Evolutionary conservation across 768 basidiomycete genomes (phyloP).

Genomic region (Podaxis sp.): DNA sequence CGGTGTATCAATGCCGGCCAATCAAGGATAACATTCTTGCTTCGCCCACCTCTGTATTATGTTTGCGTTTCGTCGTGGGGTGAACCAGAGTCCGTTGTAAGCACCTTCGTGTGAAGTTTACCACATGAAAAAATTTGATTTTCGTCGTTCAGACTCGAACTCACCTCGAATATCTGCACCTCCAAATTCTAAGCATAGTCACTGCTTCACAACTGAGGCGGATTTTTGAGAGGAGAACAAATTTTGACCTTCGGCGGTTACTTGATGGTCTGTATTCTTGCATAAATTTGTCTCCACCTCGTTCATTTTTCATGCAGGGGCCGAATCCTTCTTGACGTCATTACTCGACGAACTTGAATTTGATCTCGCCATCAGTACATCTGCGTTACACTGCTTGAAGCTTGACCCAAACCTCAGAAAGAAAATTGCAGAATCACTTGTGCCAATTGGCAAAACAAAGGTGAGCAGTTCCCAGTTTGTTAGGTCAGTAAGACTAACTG

Average conservation of each 20-base stretch:
- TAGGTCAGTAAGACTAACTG: not conserved
- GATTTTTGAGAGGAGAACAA: constrained; percentile 86
- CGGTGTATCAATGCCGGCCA: constrained; percentile 81
- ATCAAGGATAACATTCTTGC: constrained; percentile 82
- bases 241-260: constrained; percentile 84
- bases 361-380: constrained; percentile 80
- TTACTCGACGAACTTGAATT: constrained; percentile 68
- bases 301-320: constrained; percentile 45
- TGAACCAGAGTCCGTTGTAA: constrained; percentile 92
- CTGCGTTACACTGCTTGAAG: constrained; percentile 78
- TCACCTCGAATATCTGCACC: constrained; percentile 93
- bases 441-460: constrained; percentile 80
- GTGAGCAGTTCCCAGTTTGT: constrained; percentile 33
- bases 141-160: constrained; percentile 72
- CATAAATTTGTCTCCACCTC: not conserved
- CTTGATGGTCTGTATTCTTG: constrained; percentile 49
- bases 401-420: constrained; percentile 69
- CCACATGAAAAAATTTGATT: constrained; percentile 6
- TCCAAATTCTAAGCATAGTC: constrained; percentile 90
- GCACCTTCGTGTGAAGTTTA: not conserved
- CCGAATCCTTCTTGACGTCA: constrained; percentile 77
- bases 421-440: constrained; percentile 75
- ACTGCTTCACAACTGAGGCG: constrained; percentile 80
- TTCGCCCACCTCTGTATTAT: constrained; percentile 88
- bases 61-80: constrained; percentile 91